Evolutionary conservation across 371 early-diverging fungal genomes (phyloP).

Genomic region (Coemansia sp.): DNA sequence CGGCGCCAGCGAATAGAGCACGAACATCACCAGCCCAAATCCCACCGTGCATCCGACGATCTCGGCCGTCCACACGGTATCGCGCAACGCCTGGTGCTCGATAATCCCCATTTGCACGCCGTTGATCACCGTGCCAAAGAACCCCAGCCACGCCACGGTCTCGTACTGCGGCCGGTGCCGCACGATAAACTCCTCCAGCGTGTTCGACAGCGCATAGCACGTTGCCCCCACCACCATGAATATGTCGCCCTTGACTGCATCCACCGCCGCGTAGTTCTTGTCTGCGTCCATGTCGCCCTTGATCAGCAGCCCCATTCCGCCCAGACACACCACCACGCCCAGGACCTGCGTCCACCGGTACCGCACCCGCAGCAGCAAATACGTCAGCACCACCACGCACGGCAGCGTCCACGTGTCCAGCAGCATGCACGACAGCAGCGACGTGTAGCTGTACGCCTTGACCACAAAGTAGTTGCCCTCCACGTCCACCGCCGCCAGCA

Average conservation of each 20-base stretch:
- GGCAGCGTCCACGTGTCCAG: conserved; percentile 77
- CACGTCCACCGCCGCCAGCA: conserved; percentile 69
- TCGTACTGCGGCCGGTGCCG: conserved; percentile 69
- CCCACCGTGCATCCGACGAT: conserved; percentile 61
- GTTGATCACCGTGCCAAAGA: conserved; percentile 70
- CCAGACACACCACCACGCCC: conserved; percentile 63
- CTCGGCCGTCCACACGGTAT: conserved; percentile 51
- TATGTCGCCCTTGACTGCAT: conserved; percentile 66
- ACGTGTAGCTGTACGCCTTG: conserved; percentile 72
- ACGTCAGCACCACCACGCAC: conserved; percentile 63
- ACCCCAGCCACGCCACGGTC: conserved; percentile 68
- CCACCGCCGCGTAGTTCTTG: conserved; percentile 54
- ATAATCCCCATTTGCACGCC: conserved; percentile 66
- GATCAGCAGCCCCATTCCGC: conserved; percentile 67
- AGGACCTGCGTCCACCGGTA: conserved; percentile 66
- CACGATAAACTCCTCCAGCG: conserved; percentile 66
- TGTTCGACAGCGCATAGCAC: conserved; percentile 69
- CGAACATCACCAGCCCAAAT: conserved; percentile 66
- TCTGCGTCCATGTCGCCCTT: conserved; percentile 62
- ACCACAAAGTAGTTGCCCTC: conserved; percentile 79
- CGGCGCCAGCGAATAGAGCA: conserved; percentile 67
- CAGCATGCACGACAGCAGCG: conserved; percentile 68
- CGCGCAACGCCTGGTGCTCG: conserved; percentile 57
- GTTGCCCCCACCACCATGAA: conserved; percentile 71
- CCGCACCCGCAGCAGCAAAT: conserved; percentile 61